A percentile compares a stretch with the other conserved stretches of the same genome.
Conservation (phyloP, 2,329 filamentous ascomycete species). For the Paraphoma chrysanthemicola region DNA sequence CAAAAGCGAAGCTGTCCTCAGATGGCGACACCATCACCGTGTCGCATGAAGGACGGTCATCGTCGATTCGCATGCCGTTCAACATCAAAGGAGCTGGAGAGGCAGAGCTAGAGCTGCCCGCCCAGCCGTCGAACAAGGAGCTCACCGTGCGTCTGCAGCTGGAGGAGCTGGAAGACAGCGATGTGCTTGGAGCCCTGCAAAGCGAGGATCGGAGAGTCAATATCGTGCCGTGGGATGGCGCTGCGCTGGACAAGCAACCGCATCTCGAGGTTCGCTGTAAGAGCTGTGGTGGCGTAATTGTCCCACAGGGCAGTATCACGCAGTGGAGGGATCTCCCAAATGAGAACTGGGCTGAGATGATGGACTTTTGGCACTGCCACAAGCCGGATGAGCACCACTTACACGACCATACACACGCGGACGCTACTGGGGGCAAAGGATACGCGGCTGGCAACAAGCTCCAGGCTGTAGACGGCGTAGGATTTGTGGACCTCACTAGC, state of each 20-base stretch:
- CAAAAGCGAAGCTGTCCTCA: slow-evolving; percentile 52
- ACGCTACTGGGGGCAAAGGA: slow-evolving; percentile 58
- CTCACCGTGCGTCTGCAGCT: slow-evolving; percentile 63
- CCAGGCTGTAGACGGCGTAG: slow-evolving; percentile 68
- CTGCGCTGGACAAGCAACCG: slow-evolving; percentile 31
- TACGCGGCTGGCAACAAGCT: slow-evolving; percentile 85
- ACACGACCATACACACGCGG: slow-evolving; percentile 54
- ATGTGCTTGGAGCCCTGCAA: slow-evolving; percentile 34
- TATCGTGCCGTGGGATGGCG: slow-evolving; percentile 54
- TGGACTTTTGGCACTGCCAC: slow-evolving; percentile 99
- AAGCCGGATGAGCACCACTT: slow-evolving; percentile 75
- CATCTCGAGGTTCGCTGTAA: slow-evolving; percentile 34
- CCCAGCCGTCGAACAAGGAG: slow-evolving; percentile 54
- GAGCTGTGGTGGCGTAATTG: slow-evolving; percentile 27
- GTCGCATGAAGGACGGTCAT: slow-evolving; percentile 53
- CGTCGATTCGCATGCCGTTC: slow-evolving; percentile 56
- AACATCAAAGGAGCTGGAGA: slow-evolving; percentile 52
- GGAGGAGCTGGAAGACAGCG: slow-evolving; percentile 49
- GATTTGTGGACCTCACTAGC: slow-evolving; percentile 81
- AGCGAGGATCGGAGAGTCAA: slow-evolving; percentile 44
- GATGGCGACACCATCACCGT: slow-evolving; percentile 54
- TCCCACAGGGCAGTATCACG: slow-evolving; percentile 32
- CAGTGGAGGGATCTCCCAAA: slow-evolving; percentile 93
- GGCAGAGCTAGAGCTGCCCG: slow-evolving; percentile 59
- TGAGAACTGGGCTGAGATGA: slow-evolving; percentile 99